phyloP scores from a whole-genome alignment of 2,329 filamentous ascomycete genomes.

The Rhynchosporium agropyri region DNA sequence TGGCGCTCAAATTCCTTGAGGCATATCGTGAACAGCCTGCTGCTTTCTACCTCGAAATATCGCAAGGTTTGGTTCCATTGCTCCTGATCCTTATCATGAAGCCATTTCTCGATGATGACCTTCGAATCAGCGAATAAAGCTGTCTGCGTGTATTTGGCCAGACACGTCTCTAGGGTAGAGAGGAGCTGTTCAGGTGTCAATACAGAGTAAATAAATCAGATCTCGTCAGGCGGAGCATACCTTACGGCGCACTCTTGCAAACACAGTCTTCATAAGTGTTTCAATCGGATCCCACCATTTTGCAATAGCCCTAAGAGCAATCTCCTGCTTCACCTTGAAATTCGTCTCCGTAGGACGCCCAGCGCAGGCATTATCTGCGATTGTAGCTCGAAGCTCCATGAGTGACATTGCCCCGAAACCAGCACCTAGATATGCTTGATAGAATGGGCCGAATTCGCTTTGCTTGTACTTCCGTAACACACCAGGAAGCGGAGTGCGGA shows the following conservation, averaged over 20 bases:
- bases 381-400: conserved; percentile 54
- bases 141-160: conserved; percentile 27
- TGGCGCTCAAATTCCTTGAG: conserved; percentile 49
- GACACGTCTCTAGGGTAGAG: conserved; percentile 12
- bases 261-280: conserved; percentile 48
- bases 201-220: no score
- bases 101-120: conserved; percentile 20
- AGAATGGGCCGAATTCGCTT: conserved; percentile 21
- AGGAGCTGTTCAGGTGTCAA: conserved; percentile 29
- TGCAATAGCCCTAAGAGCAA: conserved; percentile 56
- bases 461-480: not conserved
- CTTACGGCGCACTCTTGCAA: conserved; percentile 49
- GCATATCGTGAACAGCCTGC: conserved; percentile 29
- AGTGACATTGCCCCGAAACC: conserved; percentile 30
- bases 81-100: conserved; percentile 14
- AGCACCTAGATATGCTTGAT: conserved; percentile 17
- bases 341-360: conserved; percentile 63
- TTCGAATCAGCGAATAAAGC: conserved; percentile 22
- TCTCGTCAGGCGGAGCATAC: conserved; percentile 22
- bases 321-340: conserved; percentile 59
- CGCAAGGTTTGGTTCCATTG: conserved; percentile 13
- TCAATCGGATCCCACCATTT: conserved; percentile 59
- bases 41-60: conserved; percentile 27
- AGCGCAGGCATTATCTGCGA: conserved; percentile 55
- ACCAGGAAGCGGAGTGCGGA: conserved; percentile 41